Base-by-base conservation (phyloP, 1,284 basidiomycete genomes). In the Naganishia liquefaciens region DNA sequence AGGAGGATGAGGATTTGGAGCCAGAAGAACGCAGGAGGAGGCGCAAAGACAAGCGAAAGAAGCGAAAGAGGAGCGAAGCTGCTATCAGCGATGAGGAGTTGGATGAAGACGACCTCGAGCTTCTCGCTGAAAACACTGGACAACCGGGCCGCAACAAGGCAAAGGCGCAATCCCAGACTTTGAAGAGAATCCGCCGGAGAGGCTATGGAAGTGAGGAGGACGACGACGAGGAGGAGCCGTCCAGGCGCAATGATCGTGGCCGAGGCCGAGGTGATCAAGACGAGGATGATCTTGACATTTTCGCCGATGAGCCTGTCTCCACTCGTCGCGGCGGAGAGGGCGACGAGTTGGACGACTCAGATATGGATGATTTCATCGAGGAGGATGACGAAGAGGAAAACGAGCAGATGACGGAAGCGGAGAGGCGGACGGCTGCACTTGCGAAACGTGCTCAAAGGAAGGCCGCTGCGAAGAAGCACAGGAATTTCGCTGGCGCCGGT, bases 81-180 rank as follows among this genome's bases (percentile, higher is more conserved):
- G 40, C 33, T 9, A 33, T 54, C 21, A 60, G 51, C 37, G 64
- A 66, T 66, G 90, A 81, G 37, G 81, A 82, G n/a, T 81, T 97
- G 50, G 93, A 96, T 70, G 95, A 98, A 62, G 96, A 99, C 73
- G 96, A 99, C 75, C 80, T 99, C 62, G 94, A 95, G 61, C 84
- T 99, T 10, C 78, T 99, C 25, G 91, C 91, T 74, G 96, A 99
- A 82, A 99, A 98, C 72, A 93, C 92, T 3, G 93, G 95, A 10
- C 46, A 70, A 23, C 69, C 68, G 81, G 71, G 85, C 83, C 72
- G 81, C 10, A 69, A 70, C 23, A 57, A 68, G 44, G 43, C 55
- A 21, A 39, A 30, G 54, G 69, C 66, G 66, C 72, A 64, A 7
- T 62, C 53, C 17, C 69, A 75, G 28, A 73, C 75, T 1, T 61